Evolutionary conservation across 2,329 filamentous ascomycete species (phyloP).

Genomic region (Aspergillus alliaceus): DNA sequence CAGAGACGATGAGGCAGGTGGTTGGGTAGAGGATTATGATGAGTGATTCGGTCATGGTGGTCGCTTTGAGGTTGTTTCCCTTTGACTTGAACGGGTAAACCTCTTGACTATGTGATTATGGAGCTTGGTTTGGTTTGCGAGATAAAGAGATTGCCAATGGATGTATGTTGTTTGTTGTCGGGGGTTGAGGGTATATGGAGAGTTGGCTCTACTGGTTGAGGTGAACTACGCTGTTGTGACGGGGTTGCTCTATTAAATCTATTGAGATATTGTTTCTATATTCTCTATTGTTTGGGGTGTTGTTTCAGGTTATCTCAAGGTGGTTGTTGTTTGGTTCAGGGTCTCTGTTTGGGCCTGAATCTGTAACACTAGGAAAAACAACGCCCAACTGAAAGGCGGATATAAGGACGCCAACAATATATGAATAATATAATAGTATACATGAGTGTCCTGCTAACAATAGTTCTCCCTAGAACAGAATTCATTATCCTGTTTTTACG

Average conservation of each 20-base stretch:
- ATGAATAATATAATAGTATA: no score
- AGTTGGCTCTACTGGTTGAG: background rate
- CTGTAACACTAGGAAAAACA: no score
- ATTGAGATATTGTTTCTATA: background rate
- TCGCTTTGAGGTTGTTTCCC: background rate
- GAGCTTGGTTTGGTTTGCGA: background rate
- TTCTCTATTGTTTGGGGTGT: background rate
- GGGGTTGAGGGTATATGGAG: background rate
- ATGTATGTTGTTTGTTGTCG: background rate
- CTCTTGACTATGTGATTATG: background rate
- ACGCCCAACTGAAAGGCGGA: no score
- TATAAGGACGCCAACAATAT: no score
- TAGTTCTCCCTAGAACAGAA: no score
- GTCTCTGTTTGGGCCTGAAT: no score
- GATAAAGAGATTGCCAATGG: background rate
- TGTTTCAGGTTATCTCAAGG: background rate
- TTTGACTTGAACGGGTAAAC: rapidly evolving
- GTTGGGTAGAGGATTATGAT: conserved; percentile 9
- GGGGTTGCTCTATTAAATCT: no score
- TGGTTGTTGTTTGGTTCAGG: no score
- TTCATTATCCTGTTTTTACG: no score
- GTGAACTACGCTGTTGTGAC: no score
- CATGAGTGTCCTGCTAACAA: no score
- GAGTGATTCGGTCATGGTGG: conserved; percentile 18
- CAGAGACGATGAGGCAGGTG: conserved; percentile 20